These are phyloP conservation scores for Chytriomyces sp. DNA, from an alignment of 192 early-diverging fungal genomes.

Conservation along the genomic window DNA sequence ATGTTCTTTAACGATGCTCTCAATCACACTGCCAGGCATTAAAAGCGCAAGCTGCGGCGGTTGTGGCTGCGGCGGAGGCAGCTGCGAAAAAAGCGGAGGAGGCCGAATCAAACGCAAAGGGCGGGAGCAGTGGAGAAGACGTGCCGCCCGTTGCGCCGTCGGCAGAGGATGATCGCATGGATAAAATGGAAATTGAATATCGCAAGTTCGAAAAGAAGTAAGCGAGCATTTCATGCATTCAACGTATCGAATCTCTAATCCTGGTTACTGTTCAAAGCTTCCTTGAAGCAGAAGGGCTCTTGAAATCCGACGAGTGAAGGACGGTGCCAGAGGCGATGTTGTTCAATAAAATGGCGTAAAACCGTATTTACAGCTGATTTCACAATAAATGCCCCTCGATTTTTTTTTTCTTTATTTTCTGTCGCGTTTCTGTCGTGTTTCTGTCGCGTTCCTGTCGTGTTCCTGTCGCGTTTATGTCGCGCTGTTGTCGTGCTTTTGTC, in stretches of 20 bases:
- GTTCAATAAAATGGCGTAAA: no score
- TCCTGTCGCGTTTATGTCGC: no score
- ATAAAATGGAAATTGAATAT: slow-evolving; percentile 47
- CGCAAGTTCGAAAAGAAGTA: slow-evolving; percentile 46
- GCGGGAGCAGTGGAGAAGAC: slow-evolving; percentile 9
- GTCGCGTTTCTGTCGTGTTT: no score
- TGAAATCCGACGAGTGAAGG: background rate
- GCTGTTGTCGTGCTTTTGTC: no score
- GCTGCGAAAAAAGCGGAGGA: slow-evolving; percentile 13
- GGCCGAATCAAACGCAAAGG: slow-evolving; percentile 21
- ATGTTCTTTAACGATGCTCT: background rate
- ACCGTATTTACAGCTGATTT: no score
- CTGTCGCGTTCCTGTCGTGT: no score
- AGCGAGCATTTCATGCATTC: background rate
- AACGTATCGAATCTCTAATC: background rate
- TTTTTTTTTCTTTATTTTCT: no score
- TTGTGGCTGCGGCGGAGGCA: background rate
- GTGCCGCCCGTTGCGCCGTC: background rate
- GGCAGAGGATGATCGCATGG: slow-evolving; percentile 39
- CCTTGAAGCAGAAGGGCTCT: slow-evolving; percentile 20
- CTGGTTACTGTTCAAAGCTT: slow-evolving; percentile 14
- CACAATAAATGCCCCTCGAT: no score
- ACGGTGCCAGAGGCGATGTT: background rate
- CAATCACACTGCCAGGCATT: slow-evolving; percentile 12
- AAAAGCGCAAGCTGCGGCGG: slow-evolving; percentile 7